These are phyloP conservation scores for Salix viminalis DNA, from an alignment of 345 rosid genomes.

Conservation along the genomic window DNA sequence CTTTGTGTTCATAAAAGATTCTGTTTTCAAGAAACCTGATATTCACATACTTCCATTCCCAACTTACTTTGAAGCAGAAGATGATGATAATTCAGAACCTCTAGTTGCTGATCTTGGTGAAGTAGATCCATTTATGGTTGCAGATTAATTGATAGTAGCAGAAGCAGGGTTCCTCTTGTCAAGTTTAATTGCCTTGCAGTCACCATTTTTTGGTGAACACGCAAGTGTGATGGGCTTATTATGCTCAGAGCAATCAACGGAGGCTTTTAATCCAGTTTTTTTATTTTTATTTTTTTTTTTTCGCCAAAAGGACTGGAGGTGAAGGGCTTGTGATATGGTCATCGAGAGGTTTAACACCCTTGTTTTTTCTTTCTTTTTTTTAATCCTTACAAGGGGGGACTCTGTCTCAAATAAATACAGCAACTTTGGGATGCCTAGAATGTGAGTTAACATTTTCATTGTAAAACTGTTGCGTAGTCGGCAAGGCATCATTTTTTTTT, in stretches of 20 bases:
- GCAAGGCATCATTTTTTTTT: too few species aligned
- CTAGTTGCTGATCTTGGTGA: slow-evolving; percentile 79
- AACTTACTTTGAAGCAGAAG: slow-evolving; percentile 61
- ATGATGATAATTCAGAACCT: slow-evolving; percentile 49
- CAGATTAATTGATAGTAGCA: slow-evolving; percentile 12
- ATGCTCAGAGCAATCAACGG: slow-evolving; percentile 6
- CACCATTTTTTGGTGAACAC: slow-evolving; percentile 1
- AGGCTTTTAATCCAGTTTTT: neutral
- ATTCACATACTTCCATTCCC: slow-evolving; percentile 78
- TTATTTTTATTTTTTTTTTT: neutral
- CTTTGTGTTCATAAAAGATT: slow-evolving; percentile 84
- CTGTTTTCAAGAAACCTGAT: slow-evolving; percentile 76
- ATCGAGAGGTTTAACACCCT: neutral
- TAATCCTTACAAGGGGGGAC: neutral
- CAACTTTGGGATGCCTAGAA: neutral
- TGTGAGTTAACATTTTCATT: neutral
- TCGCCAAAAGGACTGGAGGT: slow-evolving; percentile 1
- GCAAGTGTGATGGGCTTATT: neutral
- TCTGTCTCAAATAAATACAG: neutral
- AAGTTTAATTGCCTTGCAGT: slow-evolving; percentile 2
- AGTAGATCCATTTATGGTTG: slow-evolving; percentile 74
- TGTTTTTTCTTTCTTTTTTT: neutral
- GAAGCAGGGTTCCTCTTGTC: neutral
- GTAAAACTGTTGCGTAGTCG: neutral
- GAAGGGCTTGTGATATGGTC: slow-evolving; percentile 15